Evolutionary conservation across 495 filamentous ascomycete genomes (phyloP).

Genomic region (Podospora comata): DNA sequence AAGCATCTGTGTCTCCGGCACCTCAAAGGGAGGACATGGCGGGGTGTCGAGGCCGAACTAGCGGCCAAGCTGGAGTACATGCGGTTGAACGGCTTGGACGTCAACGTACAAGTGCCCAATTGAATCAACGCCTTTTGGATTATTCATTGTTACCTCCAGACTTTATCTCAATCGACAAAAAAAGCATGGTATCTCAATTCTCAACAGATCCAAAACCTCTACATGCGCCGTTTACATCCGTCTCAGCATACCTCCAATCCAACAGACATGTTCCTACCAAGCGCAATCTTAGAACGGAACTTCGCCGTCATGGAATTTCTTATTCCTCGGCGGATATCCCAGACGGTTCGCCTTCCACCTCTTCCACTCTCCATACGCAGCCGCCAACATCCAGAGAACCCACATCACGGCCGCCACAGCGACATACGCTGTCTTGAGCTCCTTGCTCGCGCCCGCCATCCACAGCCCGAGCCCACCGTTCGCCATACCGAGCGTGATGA

Average conservation of each 20-base stretch:
- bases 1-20: constrained; percentile 39
- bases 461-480: constrained; percentile 65
- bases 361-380: constrained; percentile 24
- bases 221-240: neutral
- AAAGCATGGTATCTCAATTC: too few relatives aligned
- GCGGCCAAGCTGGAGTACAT: constrained; percentile 30
- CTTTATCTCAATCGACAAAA: neutral
- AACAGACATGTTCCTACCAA: neutral
- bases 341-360: constrained; percentile 16
- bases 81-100: constrained; percentile 18
- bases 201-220: too few relatives aligned
- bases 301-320: constrained; percentile 1
- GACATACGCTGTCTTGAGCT: constrained; percentile 37
- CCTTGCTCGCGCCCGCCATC: constrained; percentile 37
- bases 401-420: constrained; percentile 35
- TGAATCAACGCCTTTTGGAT: neutral
- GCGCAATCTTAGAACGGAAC: constrained; percentile 4
- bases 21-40: constrained; percentile 44
- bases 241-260: neutral
- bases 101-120: neutral
- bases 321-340: constrained; percentile 1
- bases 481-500: constrained; percentile 61
- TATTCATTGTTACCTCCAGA: neutral
- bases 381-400: constrained; percentile 34
- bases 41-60: constrained; percentile 35